phyloP scores from a whole-genome alignment of 2,329 filamentous ascomycete species.

The Cephalotrichum gorgonifer region DNA sequence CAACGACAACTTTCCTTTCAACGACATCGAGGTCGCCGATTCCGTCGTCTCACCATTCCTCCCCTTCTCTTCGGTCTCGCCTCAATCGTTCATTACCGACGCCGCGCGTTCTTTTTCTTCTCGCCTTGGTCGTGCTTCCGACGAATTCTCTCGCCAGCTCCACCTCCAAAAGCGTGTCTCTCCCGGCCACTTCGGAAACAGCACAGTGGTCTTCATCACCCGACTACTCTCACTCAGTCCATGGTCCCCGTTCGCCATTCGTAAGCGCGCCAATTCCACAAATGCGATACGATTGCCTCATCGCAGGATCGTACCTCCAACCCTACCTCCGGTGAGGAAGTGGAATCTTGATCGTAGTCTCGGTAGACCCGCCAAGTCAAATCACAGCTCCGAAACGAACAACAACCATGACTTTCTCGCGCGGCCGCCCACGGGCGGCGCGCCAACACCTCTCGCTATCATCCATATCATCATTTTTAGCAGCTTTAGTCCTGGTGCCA shows the following conservation, averaged over 20 bases:
- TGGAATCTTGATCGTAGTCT: neutral
- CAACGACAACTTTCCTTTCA: neutral
- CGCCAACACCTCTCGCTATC: slow-evolving; percentile 7
- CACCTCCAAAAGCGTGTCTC: neutral
- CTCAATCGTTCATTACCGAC: neutral
- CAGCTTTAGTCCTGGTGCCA: slow-evolving; percentile 27
- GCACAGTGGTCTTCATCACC: neutral
- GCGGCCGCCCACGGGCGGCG: slow-evolving; percentile 10
- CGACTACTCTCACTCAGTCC: neutral
- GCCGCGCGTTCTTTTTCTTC: neutral
- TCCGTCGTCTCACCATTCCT: neutral
- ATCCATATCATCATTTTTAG: slow-evolving; percentile 14
- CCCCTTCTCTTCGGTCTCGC: neutral
- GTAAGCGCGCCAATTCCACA: neutral
- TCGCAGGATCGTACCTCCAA: neutral
- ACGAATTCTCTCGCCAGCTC: neutral
- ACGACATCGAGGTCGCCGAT: neutral
- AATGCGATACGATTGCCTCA: neutral
- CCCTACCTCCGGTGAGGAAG: neutral
- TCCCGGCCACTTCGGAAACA: neutral
- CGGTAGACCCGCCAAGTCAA: neutral
- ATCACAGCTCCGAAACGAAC: neutral
- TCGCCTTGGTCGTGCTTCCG: neutral
- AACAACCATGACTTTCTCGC: slow-evolving; percentile 7
- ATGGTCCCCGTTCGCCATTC: neutral